These are phyloP conservation scores for Colletotrichum orbiculare DNA, from an alignment of 2,329 filamentous ascomycete species.

Conservation along the genomic window DNA sequence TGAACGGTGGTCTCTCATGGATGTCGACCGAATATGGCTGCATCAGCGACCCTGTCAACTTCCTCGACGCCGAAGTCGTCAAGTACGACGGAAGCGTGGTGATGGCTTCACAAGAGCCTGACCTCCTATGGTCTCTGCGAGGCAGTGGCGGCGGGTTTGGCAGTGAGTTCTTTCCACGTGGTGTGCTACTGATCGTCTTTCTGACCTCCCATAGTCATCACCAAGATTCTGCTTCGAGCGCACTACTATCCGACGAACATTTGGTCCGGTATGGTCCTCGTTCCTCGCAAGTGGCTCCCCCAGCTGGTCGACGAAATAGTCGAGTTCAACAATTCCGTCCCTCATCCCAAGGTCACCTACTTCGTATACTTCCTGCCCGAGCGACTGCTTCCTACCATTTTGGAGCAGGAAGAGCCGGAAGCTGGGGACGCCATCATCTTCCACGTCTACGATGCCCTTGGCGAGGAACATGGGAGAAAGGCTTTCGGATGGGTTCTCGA, in stretches of 20 bases:
- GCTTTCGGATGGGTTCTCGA: slow-evolving; percentile 15
- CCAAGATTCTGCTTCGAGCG: slow-evolving; percentile 19
- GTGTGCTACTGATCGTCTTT: not conserved
- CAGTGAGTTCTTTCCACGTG: not conserved
- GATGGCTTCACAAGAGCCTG: slow-evolving; percentile 24
- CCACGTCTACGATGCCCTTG: slow-evolving; percentile 24
- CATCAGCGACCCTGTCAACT: slow-evolving; percentile 25
- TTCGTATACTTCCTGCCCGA: slow-evolving; percentile 27
- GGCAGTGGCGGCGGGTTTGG: slow-evolving; percentile 27
- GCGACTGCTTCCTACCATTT: slow-evolving; percentile 4
- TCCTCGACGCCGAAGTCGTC: slow-evolving; percentile 24
- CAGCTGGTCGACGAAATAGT: slow-evolving; percentile 16
- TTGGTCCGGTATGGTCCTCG: slow-evolving; percentile 20
- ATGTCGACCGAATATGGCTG: slow-evolving; percentile 23
- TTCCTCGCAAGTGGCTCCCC: slow-evolving; percentile 4
- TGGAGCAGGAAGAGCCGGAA: slow-evolving; percentile 10
- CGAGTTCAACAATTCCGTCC: slow-evolving; percentile 14
- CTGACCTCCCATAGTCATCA: not conserved
- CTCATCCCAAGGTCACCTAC: slow-evolving; percentile 25
- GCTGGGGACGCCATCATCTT: slow-evolving; percentile 15
- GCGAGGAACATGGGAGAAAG: slow-evolving; percentile 14
- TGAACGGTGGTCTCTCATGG: slow-evolving; percentile 21
- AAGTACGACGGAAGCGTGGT: slow-evolving; percentile 22
- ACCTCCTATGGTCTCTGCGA: slow-evolving; percentile 23
- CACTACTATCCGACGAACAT: slow-evolving; percentile 26